Percentiles rank a stretch among this genome's conserved stretches.
These are phyloP conservation scores for Phenoliferia sp. DNA, from an alignment of 1,284 basidiomycete genomes.

Conservation along the genomic window DNA sequence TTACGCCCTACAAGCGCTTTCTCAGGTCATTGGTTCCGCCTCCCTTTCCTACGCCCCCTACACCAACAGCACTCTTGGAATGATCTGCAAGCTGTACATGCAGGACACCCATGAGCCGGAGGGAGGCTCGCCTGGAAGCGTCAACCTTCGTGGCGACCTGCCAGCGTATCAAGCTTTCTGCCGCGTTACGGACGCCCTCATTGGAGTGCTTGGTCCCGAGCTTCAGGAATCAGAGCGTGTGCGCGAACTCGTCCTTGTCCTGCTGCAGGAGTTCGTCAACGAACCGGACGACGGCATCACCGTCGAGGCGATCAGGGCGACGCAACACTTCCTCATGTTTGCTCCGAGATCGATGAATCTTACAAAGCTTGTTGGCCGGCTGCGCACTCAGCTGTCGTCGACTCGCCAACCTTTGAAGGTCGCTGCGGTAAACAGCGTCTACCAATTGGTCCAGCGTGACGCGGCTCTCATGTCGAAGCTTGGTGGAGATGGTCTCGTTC, in stretches of 20 bases:
- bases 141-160: constrained; percentile 82
- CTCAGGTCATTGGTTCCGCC: constrained; percentile 83
- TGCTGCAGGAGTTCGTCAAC: constrained; percentile 69
- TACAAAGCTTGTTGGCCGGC: constrained; percentile 67
- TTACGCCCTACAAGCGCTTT: constrained; percentile 80
- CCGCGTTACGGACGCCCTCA: constrained; percentile 84
- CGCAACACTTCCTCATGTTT: constrained; percentile 96
- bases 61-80: constrained; percentile 80
- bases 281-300: constrained; percentile 80
- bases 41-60: constrained; percentile 87
- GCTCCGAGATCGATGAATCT: constrained; percentile 76
- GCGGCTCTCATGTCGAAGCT: constrained; percentile 85
- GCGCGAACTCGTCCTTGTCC: constrained; percentile 71
- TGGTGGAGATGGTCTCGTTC: constrained; percentile 89
- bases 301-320: constrained; percentile 91
- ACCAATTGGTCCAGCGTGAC: constrained; percentile 95
- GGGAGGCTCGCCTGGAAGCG: constrained; percentile 74
- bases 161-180: constrained; percentile 89
- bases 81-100: constrained; percentile 86
- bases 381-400: constrained; percentile 71
- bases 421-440: constrained; percentile 89
- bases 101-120: constrained; percentile 90
- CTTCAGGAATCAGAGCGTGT: constrained; percentile 83
- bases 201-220: constrained; percentile 92
- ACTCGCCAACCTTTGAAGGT: constrained; percentile 74